Evolutionary conservation across 139 green algal genomes (phyloP).

Genomic region (Pseudopediastrum boryanum): DNA sequence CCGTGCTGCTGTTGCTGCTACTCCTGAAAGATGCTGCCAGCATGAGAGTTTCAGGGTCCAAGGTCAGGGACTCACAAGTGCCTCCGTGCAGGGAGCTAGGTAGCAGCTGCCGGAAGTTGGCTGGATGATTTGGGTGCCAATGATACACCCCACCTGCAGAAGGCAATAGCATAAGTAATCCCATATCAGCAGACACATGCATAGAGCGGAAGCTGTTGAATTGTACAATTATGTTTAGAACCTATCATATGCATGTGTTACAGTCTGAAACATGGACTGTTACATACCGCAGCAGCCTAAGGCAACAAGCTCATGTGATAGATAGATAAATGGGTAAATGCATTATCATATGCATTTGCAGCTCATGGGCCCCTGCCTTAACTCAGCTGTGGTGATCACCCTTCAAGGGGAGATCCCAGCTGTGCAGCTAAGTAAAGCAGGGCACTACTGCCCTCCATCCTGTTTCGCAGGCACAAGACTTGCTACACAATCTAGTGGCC

Average conservation of each 20-base stretch:
- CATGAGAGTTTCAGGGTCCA: background rate
- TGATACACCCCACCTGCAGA: conserved; percentile 24
- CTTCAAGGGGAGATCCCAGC: no score
- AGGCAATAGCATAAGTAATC: background rate
- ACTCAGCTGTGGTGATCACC: no score
- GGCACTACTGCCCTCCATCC: no score
- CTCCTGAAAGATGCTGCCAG: conserved; percentile 20
- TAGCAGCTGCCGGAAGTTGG: conserved; percentile 6
- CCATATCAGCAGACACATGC: conserved; percentile 1
- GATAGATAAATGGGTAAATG: no score
- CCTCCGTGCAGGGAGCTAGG: conserved; percentile 24
- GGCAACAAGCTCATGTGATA: no score
- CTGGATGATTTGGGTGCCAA: background rate
- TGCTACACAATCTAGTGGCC: no score
- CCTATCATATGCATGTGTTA: background rate
- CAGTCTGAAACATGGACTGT: background rate
- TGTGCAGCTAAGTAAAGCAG: no score
- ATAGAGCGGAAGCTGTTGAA: background rate
- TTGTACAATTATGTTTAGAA: background rate
- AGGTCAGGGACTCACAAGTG: conserved; percentile 16
- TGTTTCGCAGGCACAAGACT: no score
- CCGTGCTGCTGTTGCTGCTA: background rate
- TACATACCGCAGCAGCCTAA: background rate
- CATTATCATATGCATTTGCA: no score
- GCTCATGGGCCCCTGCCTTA: no score